A percentile compares a stretch with the other conserved stretches of the same genome.
These are phyloP conservation scores for Exophiala xenobiotica DNA, from an alignment of 2,329 filamentous ascomycete genomes.

Conservation along the genomic window DNA sequence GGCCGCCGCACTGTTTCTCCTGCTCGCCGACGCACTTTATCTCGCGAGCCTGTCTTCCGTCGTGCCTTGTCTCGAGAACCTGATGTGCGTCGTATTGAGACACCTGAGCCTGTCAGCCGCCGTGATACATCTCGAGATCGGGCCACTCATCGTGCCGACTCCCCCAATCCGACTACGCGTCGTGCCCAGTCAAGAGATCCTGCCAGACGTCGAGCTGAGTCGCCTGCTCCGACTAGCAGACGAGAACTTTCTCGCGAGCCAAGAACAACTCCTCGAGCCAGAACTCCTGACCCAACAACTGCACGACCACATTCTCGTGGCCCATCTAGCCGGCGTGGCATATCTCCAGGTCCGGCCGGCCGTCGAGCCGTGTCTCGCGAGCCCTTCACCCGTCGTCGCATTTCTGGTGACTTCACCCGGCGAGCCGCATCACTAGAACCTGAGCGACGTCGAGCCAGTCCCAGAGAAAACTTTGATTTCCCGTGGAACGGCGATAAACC, in stretches of 20 bases:
- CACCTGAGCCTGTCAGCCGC: slow-evolving; percentile 1
- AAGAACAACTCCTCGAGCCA: neutral
- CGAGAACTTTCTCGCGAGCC: slow-evolving; percentile 1
- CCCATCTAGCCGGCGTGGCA: slow-evolving; percentile 3
- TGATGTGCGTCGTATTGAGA: neutral
- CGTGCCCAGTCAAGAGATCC: neutral
- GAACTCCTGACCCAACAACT: neutral
- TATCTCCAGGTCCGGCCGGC: neutral
- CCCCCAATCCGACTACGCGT: neutral
- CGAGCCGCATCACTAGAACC: slow-evolving; percentile 23
- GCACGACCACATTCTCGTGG: slow-evolving; percentile 10
- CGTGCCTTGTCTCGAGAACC: neutral
- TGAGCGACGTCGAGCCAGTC: slow-evolving; percentile 7
- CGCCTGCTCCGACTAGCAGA: neutral
- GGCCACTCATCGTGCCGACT: slow-evolving; percentile 2
- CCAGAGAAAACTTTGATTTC: slow-evolving; percentile 7
- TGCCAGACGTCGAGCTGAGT: neutral
- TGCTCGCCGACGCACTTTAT: neutral
- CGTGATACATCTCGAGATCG: slow-evolving; percentile 3
- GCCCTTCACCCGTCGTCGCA: slow-evolving; percentile 7
- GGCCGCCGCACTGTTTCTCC: neutral
- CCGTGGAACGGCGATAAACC: neutral
- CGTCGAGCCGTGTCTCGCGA: slow-evolving; percentile 16
- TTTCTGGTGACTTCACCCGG: slow-evolving; percentile 13
- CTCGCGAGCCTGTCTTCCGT: slow-evolving; percentile 4